These are phyloP conservation scores for Teratosphaeria viscida DNA, from an alignment of 2,329 filamentous ascomycete genomes.

Conservation along the genomic window DNA sequence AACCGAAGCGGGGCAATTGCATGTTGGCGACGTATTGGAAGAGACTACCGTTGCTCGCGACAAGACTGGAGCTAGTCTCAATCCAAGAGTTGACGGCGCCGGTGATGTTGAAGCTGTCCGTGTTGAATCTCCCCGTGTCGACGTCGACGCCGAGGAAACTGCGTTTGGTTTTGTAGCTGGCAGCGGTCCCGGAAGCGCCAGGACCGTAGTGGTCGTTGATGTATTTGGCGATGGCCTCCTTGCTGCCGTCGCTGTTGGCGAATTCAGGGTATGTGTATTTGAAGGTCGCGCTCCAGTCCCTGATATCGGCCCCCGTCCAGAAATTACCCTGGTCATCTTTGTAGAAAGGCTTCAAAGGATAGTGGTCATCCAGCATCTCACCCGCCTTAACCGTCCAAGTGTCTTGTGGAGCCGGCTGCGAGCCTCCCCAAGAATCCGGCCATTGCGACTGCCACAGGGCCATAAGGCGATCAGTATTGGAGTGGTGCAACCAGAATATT, in stretches of 20 bases:
- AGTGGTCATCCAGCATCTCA: conserved; percentile 10
- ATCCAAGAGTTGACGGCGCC: not conserved
- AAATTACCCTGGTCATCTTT: conserved; percentile 46
- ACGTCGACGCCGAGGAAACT: conserved; percentile 2
- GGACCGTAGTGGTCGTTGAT: conserved; percentile 48
- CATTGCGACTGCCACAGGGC: conserved; percentile 25
- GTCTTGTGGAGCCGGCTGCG: conserved; percentile 14
- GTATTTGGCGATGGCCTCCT: conserved; percentile 32
- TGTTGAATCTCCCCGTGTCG: not conserved
- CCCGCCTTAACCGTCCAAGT: conserved; percentile 22
- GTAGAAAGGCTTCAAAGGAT: conserved; percentile 51
- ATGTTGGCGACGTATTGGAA: conserved; percentile 63
- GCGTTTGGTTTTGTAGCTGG: conserved; percentile 9
- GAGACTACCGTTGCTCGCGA: conserved; percentile 34
- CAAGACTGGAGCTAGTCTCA: not conserved
- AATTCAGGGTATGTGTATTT: conserved; percentile 66
- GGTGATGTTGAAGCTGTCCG: not conserved
- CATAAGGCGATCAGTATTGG: conserved; percentile 25
- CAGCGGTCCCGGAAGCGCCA: conserved; percentile 20
- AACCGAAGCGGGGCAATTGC: conserved; percentile 48
- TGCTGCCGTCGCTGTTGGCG: conserved; percentile 26
- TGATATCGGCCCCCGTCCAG: conserved; percentile 56
- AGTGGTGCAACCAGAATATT: conserved; percentile 26
- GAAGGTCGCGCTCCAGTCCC: conserved; percentile 47
- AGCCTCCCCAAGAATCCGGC: conserved; percentile 16